These are phyloP conservation scores for Tricholoma furcatifolium DNA, from an alignment of 768 basidiomycete species.

Conservation along the genomic window DNA sequence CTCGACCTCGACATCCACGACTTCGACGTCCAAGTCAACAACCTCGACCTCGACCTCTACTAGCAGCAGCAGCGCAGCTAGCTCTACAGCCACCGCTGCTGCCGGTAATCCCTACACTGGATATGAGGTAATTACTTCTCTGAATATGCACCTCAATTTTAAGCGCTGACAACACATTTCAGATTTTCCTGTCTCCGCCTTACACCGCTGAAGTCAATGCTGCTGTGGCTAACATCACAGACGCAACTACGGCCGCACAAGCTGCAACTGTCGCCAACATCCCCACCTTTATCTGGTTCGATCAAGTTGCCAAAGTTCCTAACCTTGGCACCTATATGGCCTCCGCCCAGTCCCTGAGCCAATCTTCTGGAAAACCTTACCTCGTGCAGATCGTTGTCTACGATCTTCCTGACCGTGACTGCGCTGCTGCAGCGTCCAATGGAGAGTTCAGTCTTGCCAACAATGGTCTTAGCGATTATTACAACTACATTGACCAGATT, in stretches of 20 bases:
- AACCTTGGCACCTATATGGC: slow-evolving; percentile 56
- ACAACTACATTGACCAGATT: slow-evolving; percentile 60
- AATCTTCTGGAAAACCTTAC: slow-evolving; percentile 46
- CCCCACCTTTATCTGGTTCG: slow-evolving; percentile 65
- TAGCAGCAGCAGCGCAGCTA: slow-evolving; percentile 22
- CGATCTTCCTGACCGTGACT: slow-evolving; percentile 67
- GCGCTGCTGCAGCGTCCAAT: slow-evolving; percentile 62
- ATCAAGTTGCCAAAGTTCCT: slow-evolving; percentile 53
- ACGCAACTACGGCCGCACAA: slow-evolving; percentile 48
- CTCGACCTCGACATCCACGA: background rate
- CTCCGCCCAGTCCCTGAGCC: slow-evolving; percentile 44
- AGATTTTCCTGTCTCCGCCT: slow-evolving; percentile 55
- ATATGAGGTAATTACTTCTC: slow-evolving; percentile 33
- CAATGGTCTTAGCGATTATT: slow-evolving; percentile 54
- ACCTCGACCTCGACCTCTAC: slow-evolving; percentile 21
- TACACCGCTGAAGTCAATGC: slow-evolving; percentile 54
- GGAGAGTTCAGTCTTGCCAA: slow-evolving; percentile 63
- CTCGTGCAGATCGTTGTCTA: slow-evolving; percentile 54
- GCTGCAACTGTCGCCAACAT: slow-evolving; percentile 53
- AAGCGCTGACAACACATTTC: background rate
- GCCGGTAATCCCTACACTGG: slow-evolving; percentile 55
- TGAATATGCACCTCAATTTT: background rate
- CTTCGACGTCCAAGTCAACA: background rate
- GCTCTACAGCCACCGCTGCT: slow-evolving; percentile 34
- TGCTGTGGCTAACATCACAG: slow-evolving; percentile 47